Evolutionary conservation across 352 stramenopile species (phyloP), one percentile per base, ranked within the genome.

Genomic region (Globisporangium nodosum): DNA sequence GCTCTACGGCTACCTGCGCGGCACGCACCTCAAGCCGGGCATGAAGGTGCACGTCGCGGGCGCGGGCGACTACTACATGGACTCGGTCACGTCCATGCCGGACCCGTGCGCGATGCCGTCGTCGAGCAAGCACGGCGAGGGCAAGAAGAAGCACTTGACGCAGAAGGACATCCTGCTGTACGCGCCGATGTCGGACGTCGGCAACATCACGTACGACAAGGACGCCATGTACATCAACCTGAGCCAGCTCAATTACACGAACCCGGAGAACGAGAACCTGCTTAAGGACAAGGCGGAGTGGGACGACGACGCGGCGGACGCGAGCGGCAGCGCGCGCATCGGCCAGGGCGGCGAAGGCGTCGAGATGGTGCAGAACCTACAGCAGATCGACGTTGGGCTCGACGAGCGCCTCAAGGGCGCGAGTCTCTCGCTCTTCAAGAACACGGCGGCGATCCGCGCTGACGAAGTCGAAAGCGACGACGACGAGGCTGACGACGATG

Each of bases 171-270:
- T 86, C 20, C 74, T 99, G 47, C 68, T 92, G 42, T 92, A 92
- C 60, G 81, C 81, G 13, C 81, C 81, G 1, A 92, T 92, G 81
- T 90, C 81, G 43, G 98, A 99, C 68, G 94, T 99, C 3, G 98
- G 98, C 62, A 96, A 92, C 61, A 97, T 99, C 54, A 90, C 94
- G 61, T 99, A 98, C 61, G 98, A 99, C 71, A 98, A 99, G 72
- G 97, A 99, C 64, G 97, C 96, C 33, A 97, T 99, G 70, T 99
- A 99, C 81, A 99, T 99, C 71, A 97, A 98, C 64, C 83, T 99
- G 64, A 87, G 77, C 31, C 78, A 89, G 52, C 67, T 94, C 21
- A 97, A 98, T 64, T 98, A 98, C 74, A 98, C 94, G 6, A 98
- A 98, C 60, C 90, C 88, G 20, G 90, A 97, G 59, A 91, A 76